phyloP scores from a whole-genome alignment of 2,329 filamentous ascomycete species.

The Monosporascus cannonballus region DNA sequence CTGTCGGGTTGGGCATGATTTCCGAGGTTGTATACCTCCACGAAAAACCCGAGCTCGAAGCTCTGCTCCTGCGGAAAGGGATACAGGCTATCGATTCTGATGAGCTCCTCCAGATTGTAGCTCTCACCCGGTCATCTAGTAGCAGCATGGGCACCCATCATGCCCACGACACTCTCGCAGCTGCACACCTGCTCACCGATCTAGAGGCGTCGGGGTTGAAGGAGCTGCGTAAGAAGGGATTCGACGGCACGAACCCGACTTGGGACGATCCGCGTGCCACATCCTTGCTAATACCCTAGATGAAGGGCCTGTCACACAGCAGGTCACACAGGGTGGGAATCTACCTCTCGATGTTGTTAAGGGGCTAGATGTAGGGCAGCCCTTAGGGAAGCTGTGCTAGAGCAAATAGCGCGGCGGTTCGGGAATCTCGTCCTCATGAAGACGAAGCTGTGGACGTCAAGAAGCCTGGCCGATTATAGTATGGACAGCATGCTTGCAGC shows the following conservation, averaged over 20 bases:
- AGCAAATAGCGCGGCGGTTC: background rate
- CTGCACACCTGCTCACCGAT: conserved; percentile 18
- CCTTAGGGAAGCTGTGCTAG: background rate
- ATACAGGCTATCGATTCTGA: conserved; percentile 28
- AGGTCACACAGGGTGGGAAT: background rate
- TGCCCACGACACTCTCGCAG: conserved; percentile 2
- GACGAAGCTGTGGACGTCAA: background rate
- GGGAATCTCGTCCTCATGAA: conserved; percentile 1
- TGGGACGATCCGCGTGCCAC: conserved; percentile 13
- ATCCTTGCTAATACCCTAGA: conserved; percentile 6
- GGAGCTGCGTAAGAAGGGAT: conserved; percentile 14
- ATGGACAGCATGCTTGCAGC: conserved; percentile 3
- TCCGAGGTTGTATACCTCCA: conserved; percentile 30
- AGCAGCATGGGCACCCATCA: background rate
- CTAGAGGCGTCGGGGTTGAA: conserved; percentile 16
- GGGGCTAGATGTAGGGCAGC: background rate
- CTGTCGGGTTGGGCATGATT: conserved; percentile 28
- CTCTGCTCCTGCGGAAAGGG: conserved; percentile 27
- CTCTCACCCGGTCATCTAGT: conserved; percentile 15
- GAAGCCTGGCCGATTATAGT: background rate
- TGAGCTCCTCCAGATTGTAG: conserved; percentile 24
- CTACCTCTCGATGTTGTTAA: background rate
- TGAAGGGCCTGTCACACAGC: background rate
- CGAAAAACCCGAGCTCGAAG: conserved; percentile 30
- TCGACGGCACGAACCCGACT: conserved; percentile 2